A percentile compares a stretch with the other conserved stretches of the same genome.
Evolutionary conservation across 225 moss, liverwort and hornwort genomes (phyloP).

Genomic region (Lunularia cruciata): DNA sequence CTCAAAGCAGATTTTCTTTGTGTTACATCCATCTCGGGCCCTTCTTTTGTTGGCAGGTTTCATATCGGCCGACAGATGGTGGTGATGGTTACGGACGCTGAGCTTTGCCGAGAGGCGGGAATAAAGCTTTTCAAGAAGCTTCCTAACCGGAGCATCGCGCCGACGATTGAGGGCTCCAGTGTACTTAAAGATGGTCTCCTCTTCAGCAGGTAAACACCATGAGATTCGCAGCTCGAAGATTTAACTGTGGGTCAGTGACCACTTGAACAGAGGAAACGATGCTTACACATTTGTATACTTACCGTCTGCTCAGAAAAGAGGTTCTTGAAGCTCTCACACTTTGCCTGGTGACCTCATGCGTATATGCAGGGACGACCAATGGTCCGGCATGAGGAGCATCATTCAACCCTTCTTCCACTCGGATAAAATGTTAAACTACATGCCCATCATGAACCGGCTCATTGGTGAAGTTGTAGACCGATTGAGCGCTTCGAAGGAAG

Average conservation of each 20-base stretch:
- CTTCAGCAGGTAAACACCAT: constrained; percentile 40
- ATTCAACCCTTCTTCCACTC: constrained; percentile 35
- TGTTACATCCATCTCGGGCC: too few species aligned
- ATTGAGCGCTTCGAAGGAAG: constrained; percentile 1
- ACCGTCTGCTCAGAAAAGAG: too few species aligned
- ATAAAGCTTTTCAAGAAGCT: constrained; percentile 25
- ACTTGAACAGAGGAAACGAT: too few species aligned
- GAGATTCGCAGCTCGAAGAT: too few species aligned
- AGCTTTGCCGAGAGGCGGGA: constrained; percentile 32
- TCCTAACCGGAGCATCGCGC: constrained; percentile 28
- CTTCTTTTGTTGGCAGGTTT: too few species aligned
- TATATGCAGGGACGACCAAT: constrained; percentile 30
- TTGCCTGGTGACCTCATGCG: too few species aligned
- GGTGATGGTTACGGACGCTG: constrained; percentile 35
- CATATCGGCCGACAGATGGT: constrained; percentile 35
- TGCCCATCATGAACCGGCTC: constrained; percentile 24
- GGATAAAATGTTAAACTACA: constrained; percentile 21
- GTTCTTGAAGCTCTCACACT: too few species aligned
- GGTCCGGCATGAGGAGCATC: constrained; percentile 32
- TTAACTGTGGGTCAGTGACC: too few species aligned
- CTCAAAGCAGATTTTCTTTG: too few species aligned
- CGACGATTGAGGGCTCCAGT: constrained; percentile 22
- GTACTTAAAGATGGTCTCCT: constrained; percentile 28
- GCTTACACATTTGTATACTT: too few species aligned
- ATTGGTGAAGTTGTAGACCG: constrained; percentile 8